Evolutionary conservation across 2,329 filamentous ascomycete species (phyloP), one percentile per base, ranked within the genome.

Genomic region (Fusarium piperis): DNA sequence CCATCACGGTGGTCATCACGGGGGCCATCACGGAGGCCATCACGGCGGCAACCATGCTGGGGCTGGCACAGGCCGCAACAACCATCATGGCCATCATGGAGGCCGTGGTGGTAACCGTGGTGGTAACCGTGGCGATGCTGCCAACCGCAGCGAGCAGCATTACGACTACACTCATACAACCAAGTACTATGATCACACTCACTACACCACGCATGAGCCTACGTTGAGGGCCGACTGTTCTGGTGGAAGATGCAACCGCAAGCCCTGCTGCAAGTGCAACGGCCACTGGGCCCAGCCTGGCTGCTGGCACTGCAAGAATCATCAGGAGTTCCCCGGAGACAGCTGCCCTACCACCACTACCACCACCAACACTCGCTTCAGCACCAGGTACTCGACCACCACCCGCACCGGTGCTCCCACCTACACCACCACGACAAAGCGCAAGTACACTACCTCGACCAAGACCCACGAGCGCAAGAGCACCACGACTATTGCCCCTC

Each of bases 241-340:
- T n/a, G 70, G 74, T 36, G 58, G 65, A 10, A 64, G 74, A 30
- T 77, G 75, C 64, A 58, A 66, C 35, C 72, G 69, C 48, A 77
- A 78, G 70, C 64, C 71, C 35, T 79, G 75, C 71, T 59, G 64
- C 39, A 67, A 79, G 69, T 78, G 75, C 60, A 66, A 73, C 32
- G 67, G 67, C 9, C 55, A 76, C 51, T 78, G 74, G 75, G 77
- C 77, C 18, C 72, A 76, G 62, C 77, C 77, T 56, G 76, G 77
- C 56, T 79, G 77, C 67, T 77, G 74, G 75, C 76, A 78, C 65
- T 78, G 77, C 74, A 79, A 78, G 65, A 68, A 64, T 23, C 58
- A 64, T 53, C 65, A 72, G 67, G 63, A 67, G 32, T 74, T 66
- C 59, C 28, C 68, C 26, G 67, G 67, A 15, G 60, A 65, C 28